These are phyloP conservation scores for Solanum okadae DNA, from an alignment of 257 asterid species.

Conservation along the genomic window DNA sequence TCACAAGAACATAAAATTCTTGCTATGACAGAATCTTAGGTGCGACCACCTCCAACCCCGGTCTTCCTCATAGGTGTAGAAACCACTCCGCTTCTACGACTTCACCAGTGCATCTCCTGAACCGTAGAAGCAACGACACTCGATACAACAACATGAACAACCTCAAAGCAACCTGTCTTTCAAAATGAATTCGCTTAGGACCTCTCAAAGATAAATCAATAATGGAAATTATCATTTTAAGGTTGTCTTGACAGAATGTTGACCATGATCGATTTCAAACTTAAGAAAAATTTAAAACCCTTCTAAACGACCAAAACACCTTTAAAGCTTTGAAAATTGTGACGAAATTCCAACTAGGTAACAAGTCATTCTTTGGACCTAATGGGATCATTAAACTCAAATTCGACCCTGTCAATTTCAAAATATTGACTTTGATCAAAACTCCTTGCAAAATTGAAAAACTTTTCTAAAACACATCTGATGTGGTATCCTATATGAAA, in stretches of 20 bases:
- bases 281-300: neutral
- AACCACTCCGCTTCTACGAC: neutral
- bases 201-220: neutral
- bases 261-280: neutral
- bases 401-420: neutral
- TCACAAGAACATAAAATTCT: neutral
- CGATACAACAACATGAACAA: neutral
- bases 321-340: neutral
- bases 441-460: no score
- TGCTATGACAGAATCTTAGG: no score
- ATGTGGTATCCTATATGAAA: no score
- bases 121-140: neutral
- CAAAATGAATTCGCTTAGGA: neutral
- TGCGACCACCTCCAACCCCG: neutral
- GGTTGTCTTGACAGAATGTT: neutral
- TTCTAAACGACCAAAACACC: neutral
- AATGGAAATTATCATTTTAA: neutral
- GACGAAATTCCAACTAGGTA: neutral
- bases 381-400: neutral
- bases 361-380: neutral
- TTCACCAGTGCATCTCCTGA: no score
- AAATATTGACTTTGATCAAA: neutral
- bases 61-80: neutral
- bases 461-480: neutral
- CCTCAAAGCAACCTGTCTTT: neutral